A percentile compares a stretch with the other conserved stretches of the same genome.
Conservation (phyloP, 2,329 filamentous ascomycete species). For the Colletotrichum sp. region DNA sequence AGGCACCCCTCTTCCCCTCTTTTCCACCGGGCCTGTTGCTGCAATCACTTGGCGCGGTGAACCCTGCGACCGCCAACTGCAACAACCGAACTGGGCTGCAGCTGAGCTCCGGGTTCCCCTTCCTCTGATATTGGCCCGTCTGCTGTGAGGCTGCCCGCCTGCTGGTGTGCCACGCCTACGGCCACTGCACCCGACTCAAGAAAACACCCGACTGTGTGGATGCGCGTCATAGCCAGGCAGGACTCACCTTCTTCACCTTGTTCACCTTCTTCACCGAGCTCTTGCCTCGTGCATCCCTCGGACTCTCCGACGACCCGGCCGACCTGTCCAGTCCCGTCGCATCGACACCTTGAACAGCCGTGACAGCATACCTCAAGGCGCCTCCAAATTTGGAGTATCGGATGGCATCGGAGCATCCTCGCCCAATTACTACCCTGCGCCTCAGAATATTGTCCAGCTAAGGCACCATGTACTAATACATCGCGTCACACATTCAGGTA, state of each 20-base stretch:
- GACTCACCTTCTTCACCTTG: not conserved
- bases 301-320: not conserved
- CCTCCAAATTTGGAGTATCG: not conserved
- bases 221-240: constrained; percentile 5
- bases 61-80: constrained; percentile 12
- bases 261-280: not conserved
- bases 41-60: constrained; percentile 13
- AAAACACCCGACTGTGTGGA: not conserved
- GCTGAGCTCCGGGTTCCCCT: not conserved
- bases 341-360: not conserved
- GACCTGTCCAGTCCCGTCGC: not conserved
- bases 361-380: not conserved
- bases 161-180: not conserved
- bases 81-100: not conserved
- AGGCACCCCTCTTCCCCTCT: constrained; percentile 13
- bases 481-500: not conserved
- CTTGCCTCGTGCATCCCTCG: not conserved
- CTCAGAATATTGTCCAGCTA: not conserved
- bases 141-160: not conserved
- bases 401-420: not conserved
- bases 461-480: not conserved
- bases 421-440: not conserved
- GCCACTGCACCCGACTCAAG: not conserved
- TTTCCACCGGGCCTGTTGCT: constrained; percentile 3
- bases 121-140: not conserved